Conservation (phyloP, 164 flowering plant genomes). For the Piper betle region DNA sequence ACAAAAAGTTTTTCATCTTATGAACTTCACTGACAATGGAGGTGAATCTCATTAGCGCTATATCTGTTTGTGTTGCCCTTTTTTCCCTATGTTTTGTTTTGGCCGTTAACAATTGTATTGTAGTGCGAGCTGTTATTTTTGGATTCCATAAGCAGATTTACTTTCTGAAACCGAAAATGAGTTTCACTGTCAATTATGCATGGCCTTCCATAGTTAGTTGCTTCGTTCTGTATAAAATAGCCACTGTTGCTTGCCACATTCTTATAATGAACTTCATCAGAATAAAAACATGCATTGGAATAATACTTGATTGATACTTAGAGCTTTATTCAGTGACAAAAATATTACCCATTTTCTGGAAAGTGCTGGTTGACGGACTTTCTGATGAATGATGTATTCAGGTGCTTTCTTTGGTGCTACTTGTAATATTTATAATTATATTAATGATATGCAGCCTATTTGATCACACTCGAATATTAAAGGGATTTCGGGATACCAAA, state of each 20-base stretch:
- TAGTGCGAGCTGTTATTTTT: constrained; percentile 88
- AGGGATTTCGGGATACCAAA: too few species aligned
- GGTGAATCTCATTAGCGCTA: constrained; percentile 28
- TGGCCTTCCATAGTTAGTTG: neutral
- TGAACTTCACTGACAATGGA: constrained; percentile 96
- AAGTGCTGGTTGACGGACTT: neutral
- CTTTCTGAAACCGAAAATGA: constrained; percentile 58
- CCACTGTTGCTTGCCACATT: too few species aligned
- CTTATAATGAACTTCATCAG: too few species aligned
- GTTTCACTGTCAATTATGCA: neutral
- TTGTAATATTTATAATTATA: too few species aligned
- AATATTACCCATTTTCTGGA: neutral
- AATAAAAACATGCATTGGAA: too few species aligned
- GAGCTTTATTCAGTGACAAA: too few species aligned
- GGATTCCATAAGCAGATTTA: constrained; percentile 82
- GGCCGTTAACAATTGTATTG: constrained; percentile 7
- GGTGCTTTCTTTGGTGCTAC: constrained; percentile 46
- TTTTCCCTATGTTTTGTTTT: neutral
- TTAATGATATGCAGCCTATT: too few species aligned
- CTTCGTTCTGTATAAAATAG: too few species aligned
- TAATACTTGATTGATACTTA: too few species aligned
- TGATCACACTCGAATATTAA: too few species aligned
- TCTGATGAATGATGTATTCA: constrained; percentile 12
- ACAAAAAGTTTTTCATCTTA: constrained; percentile 94
- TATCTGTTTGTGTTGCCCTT: neutral